phyloP scores from a whole-genome alignment of 257 asterid genomes.

The Solanum chmielewskii region DNA sequence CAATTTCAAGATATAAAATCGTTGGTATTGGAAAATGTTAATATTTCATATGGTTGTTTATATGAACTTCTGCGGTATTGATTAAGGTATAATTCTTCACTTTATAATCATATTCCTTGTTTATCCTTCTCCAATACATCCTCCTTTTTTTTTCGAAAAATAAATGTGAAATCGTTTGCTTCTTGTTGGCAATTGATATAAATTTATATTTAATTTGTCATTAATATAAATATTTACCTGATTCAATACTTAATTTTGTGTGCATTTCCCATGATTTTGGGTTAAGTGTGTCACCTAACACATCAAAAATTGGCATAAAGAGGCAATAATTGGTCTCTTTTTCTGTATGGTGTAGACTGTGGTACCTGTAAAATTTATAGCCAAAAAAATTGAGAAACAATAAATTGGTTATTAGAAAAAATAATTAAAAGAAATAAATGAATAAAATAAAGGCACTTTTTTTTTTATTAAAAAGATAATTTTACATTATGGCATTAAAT shows the following conservation, averaged over 20 bases:
- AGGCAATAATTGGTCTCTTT: constrained; percentile 68
- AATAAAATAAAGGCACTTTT: background rate
- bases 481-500: background rate
- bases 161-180: background rate
- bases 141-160: background rate
- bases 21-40: background rate
- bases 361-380: constrained; percentile 42
- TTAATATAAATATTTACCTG: constrained; percentile 18
- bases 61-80: background rate
- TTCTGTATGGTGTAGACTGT: constrained; percentile 59
- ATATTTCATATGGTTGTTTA: background rate
- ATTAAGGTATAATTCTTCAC: background rate
- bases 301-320: constrained; percentile 84
- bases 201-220: background rate
- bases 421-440: background rate
- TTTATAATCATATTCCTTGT: background rate
- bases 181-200: background rate
- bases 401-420: background rate
- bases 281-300: constrained; percentile 59
- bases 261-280: constrained; percentile 67
- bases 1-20: background rate
- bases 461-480: background rate
- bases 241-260: constrained; percentile 29
- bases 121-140: background rate
- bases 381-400: background rate